Percentiles rank a stretch among this genome's conserved stretches.
Conservation (phyloP, 2,329 filamentous ascomycete genomes). For the Sporothrix humicola region DNA sequence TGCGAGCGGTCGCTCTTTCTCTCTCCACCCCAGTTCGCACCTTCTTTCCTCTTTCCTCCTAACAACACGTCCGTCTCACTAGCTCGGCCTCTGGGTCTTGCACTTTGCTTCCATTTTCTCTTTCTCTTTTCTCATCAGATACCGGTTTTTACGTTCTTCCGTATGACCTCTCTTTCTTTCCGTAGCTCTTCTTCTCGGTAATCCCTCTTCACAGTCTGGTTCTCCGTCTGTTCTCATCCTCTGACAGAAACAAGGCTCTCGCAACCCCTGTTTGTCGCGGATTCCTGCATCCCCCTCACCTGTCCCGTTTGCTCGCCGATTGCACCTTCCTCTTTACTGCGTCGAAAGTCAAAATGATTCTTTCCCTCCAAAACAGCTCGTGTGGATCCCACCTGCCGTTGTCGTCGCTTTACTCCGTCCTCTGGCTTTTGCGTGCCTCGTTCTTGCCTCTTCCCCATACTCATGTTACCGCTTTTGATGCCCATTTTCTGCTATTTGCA, state of each 20-base stretch:
- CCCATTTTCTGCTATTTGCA: conserved; percentile 8
- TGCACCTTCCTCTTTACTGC: not conserved
- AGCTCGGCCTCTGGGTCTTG: no score
- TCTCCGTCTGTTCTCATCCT: conserved; percentile 23
- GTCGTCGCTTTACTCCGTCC: conserved; percentile 18
- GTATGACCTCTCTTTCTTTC: conserved; percentile 7
- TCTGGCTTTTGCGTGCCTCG: not conserved
- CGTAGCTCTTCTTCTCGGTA: not conserved
- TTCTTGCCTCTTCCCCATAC: conserved; percentile 11
- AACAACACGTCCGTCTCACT: no score
- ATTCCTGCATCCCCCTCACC: conserved; percentile 25
- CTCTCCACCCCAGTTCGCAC: conserved; percentile 1
- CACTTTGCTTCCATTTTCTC: not conserved
- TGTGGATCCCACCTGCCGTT: conserved; percentile 27
- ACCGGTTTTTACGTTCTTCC: conserved; percentile 22
- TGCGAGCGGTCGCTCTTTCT: conserved; percentile 15
- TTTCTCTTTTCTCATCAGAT: not conserved
- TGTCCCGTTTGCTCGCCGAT: conserved; percentile 20
- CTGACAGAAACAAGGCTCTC: conserved; percentile 24
- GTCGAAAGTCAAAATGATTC: not conserved
- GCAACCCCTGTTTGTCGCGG: conserved; percentile 32
- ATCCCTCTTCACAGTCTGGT: not conserved
- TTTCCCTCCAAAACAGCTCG: conserved; percentile 22
- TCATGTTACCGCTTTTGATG: no score
- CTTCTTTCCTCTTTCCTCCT: not conserved